Evolutionary conservation across 805 yeast genomes (phyloP), one percentile per base, ranked within the genome.

Genomic region (Candida chilensis): DNA sequence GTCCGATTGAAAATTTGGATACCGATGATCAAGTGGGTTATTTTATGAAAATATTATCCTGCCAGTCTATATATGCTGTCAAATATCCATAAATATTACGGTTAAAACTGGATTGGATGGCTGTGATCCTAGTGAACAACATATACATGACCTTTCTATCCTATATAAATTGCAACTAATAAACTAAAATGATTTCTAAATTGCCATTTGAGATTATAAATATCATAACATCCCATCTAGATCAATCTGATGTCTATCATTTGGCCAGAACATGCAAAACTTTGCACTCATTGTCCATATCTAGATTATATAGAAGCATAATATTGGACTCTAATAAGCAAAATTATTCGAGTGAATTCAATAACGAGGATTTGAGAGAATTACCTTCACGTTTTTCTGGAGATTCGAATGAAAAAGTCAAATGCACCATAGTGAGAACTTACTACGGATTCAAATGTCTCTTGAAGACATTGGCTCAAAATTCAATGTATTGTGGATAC

Each of bases 161-260:
- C n/a, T n/a, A n/a, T n/a, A n/a, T n/a, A n/a, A n/a, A n/a, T n/a
- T n/a, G n/a, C n/a, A n/a, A n/a, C n/a, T n/a, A n/a, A n/a, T n/a
- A n/a, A n/a, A n/a, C 11, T 20, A 28, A 12, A 14, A 48, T 45
- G 50, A 16, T 48, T 7, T 30, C 34, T 12, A 27, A 27, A 9
- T 28, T 50, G 18, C 54, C 54, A 5, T 6, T 28, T 14, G 56
- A 49, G 30, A 25, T 49, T 9, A 28, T 47, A 17, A 38, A 35
- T 9, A 15, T 27, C 8, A 35, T 50, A 13, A 14, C 37, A 4
- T 14, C 29, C 8, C 20, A 35, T 5, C 35, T 48, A 16, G 25
- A 29, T 19, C 47, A 40, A 28, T 16, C 30, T 17, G 45, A 44
- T 11, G 25, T 44, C 9, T 29, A 45, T 4, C 36, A 32, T 14